Base-by-base conservation (phyloP, 2,329 filamentous ascomycete genomes). In the Hypocrella siamensis region DNA sequence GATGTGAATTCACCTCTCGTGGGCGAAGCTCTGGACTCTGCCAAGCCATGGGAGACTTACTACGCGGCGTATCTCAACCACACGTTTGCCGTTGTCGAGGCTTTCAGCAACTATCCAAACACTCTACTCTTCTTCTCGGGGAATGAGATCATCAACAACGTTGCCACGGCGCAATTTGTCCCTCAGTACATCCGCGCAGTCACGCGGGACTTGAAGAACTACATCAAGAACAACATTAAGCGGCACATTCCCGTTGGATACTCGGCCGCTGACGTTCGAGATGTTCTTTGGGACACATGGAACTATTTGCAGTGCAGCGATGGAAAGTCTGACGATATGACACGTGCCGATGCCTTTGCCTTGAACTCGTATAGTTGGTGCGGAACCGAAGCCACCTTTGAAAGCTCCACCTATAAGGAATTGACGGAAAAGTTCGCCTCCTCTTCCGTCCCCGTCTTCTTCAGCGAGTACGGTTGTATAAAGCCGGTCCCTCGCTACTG, bases 381-480 rank as follows among this genome's bases (percentile, higher is more conserved):
- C 44, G 70, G 67, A 32, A 44, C 47, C 18, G 57, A 72, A 10
- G 75, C 75, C 33, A 71, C 66, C 30, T 81, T 70, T 53, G 51
- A 67, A 35, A 67, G 62, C 31, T 72, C 74, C 3, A 67, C 69
- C 22, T 84, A 77, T 50, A 58, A 77, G 41, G 56, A 61, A 14
- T 60, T 84, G 22, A 72, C 79, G 30, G 50, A 58, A 3, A 70
- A 75, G 50, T 84, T 88, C 61, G 55, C 63, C 43, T 63, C 63
- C 40, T 70, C 67, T 25, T 70, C 75, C 12, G 67, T 85, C 24
- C 81, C 81, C 19, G 65, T 86, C 44, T 88, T 88, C 65, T 86
- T 82, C 63, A 82, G 77, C 40, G 82, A 90, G 49, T 79, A 67
- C 44, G 82, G 82, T 38, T 88, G 82, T 70, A 88, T 85, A 60